phyloP scores from a whole-genome alignment of 805 yeast species.

The Sugiyamaella smithiae region DNA sequence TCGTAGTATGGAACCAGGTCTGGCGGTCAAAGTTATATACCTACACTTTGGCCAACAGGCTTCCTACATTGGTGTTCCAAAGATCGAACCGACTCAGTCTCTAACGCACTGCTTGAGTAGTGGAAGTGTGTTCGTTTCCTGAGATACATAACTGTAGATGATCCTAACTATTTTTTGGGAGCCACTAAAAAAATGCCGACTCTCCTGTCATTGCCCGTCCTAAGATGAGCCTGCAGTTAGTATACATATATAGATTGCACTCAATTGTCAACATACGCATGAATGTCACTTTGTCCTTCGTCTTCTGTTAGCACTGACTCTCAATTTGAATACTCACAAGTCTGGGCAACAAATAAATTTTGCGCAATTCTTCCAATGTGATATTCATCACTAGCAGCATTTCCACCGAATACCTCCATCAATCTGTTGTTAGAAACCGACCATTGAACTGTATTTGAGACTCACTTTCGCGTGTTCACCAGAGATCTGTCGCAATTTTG shows the following conservation, averaged over 20 bases:
- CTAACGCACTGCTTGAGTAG: conserved; percentile 2
- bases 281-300: conserved; percentile 46
- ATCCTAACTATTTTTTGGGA: background rate
- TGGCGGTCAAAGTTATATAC: too few relatives aligned
- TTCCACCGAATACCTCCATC: conserved; percentile 47
- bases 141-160: conserved; percentile 12
- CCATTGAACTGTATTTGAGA: background rate
- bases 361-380: conserved; percentile 43
- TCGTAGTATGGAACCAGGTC: too few relatives aligned
- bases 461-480: conserved; percentile 31
- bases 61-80: too few relatives aligned
- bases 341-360: conserved; percentile 43
- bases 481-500: conserved; percentile 44
- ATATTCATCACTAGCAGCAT: conserved; percentile 44
- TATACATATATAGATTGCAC: background rate
- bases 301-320: conserved; percentile 17
- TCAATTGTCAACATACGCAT: conserved; percentile 25
- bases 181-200: conserved; percentile 20
- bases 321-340: conserved; percentile 28
- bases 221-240: conserved; percentile 29
- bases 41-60: too few relatives aligned
- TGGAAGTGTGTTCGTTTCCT: conserved; percentile 13
- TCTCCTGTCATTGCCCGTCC: conserved; percentile 44
- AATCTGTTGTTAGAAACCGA: conserved; percentile 20
- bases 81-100: conserved; percentile 2